phyloP scores from a whole-genome alignment of 768 basidiomycete species.

The Pisolithus tinctorius region DNA sequence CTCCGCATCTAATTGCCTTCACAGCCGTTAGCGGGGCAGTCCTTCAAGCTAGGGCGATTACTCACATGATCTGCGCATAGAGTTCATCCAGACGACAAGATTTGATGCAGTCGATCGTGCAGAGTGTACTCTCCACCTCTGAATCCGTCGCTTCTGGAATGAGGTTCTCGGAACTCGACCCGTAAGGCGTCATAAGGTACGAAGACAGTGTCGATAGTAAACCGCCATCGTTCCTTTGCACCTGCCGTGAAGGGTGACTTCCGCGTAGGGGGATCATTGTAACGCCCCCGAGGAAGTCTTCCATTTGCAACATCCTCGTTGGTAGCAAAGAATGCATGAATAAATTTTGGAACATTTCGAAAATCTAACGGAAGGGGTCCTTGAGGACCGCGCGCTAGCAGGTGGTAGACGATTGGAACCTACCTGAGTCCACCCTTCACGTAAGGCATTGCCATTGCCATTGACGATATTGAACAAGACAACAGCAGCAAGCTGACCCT shows the following conservation, averaged over 20 bases:
- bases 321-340: slow-evolving; percentile 93
- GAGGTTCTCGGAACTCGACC: slow-evolving; percentile 62
- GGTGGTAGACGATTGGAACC: slow-evolving; percentile 7
- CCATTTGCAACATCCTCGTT: slow-evolving; percentile 89
- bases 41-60: slow-evolving; percentile 6
- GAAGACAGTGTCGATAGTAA: slow-evolving; percentile 90
- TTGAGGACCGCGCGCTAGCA: background rate
- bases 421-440: slow-evolving; percentile 93
- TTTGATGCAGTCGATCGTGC: slow-evolving; percentile 90
- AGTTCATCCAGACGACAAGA: slow-evolving; percentile 92
- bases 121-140: slow-evolving; percentile 91
- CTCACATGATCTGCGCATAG: slow-evolving; percentile 89
- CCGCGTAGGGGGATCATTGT: slow-evolving; percentile 88
- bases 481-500: slow-evolving; percentile 92
- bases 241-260: slow-evolving; percentile 54
- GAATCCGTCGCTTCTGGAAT: slow-evolving; percentile 84
- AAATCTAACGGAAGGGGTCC: slow-evolving; percentile 53
- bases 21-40: slow-evolving; percentile 5
- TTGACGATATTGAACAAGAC: slow-evolving; percentile 97
- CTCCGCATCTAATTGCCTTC: slow-evolving; percentile 70
- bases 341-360: slow-evolving; percentile 96
- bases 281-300: slow-evolving; percentile 94
- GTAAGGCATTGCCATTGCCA: slow-evolving; percentile 86
- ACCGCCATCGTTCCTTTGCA: slow-evolving; percentile 77
- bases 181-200: slow-evolving; percentile 94